Percentiles rank a stretch among this genome's conserved stretches.
Evolutionary conservation across 116 monocot species (phyloP).

Genomic region (Posidonia oceanica): DNA sequence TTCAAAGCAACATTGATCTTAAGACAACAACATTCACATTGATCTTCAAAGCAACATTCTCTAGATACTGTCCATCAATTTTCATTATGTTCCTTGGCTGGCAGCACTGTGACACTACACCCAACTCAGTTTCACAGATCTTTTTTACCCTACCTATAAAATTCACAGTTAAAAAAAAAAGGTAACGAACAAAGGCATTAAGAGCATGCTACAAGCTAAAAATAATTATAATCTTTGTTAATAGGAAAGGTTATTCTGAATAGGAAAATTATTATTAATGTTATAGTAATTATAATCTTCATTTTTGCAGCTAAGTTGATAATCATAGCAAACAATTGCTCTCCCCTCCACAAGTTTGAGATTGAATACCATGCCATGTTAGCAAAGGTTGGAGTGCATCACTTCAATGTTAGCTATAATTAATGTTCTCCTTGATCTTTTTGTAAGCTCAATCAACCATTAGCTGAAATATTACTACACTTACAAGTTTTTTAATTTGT

Average conservation of each 20-base stretch:
- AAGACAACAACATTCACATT: conserved; percentile 53
- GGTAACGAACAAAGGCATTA: background rate
- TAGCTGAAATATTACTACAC: too few relatives aligned
- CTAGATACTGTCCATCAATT: conserved; percentile 39
- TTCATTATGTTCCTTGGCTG: conserved; percentile 23
- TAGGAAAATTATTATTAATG: too few relatives aligned
- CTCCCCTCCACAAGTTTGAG: conserved; percentile 15
- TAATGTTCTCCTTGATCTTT: too few relatives aligned
- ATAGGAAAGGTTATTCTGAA: too few relatives aligned
- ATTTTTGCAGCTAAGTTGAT: conserved; percentile 9
- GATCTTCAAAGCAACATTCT: conserved; percentile 68
- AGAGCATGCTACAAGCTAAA: background rate
- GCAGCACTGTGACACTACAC: conserved; percentile 73
- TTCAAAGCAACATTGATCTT: background rate
- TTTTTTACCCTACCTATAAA: conserved; percentile 55
- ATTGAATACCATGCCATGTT: conserved; percentile 22
- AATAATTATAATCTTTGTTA: background rate
- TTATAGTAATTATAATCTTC: background rate
- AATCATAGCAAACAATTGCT: conserved; percentile 16
- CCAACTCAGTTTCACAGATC: conserved; percentile 79
- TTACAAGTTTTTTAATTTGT: too few relatives aligned
- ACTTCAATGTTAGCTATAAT: conserved; percentile 11
- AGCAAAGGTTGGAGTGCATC: conserved; percentile 18
- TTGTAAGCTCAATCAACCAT: too few relatives aligned
- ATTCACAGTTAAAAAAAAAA: background rate